phyloP scores from a whole-genome alignment of 805 yeast genomes.

The Komagataella populi region DNA sequence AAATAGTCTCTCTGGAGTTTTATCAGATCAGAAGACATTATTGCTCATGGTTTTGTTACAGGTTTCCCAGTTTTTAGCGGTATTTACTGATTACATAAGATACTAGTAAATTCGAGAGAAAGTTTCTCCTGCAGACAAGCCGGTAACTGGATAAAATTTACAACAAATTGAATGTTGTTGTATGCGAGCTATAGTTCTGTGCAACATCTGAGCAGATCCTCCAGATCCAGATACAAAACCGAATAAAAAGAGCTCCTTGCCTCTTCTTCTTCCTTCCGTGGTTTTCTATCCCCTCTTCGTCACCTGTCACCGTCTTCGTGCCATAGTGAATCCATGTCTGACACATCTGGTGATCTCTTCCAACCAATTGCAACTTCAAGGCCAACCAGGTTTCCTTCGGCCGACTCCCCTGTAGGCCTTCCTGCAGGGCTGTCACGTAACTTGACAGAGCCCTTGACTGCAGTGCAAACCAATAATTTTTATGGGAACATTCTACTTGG shows the following conservation, averaged over 20 bases:
- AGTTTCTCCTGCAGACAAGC: not conserved
- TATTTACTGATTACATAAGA: not conserved
- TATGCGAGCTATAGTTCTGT: not conserved
- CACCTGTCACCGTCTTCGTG: not conserved
- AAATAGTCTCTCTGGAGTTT: not conserved
- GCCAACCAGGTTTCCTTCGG: not conserved
- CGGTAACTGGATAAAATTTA: too few species aligned
- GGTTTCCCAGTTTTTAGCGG: not conserved
- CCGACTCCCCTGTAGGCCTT: not conserved
- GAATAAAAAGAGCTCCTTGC: not conserved
- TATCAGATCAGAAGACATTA: not conserved
- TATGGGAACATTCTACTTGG: constrained; percentile 51
- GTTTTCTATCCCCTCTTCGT: not conserved
- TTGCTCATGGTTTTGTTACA: not conserved
- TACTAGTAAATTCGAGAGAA: not conserved
- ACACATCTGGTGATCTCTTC: not conserved
- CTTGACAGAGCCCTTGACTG: constrained; percentile 6
- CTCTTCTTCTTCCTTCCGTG: too few species aligned
- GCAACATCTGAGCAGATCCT: not conserved
- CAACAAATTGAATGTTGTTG: not conserved
- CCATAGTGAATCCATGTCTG: not conserved
- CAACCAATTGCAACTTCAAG: not conserved
- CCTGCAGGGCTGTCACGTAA: not conserved
- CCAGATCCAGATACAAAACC: not conserved
- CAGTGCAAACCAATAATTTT: constrained; percentile 66